Evolutionary conservation across 495 filamentous ascomycete species (phyloP), one percentile per base, ranked within the genome.

Genomic region (Collariella sp.): DNA sequence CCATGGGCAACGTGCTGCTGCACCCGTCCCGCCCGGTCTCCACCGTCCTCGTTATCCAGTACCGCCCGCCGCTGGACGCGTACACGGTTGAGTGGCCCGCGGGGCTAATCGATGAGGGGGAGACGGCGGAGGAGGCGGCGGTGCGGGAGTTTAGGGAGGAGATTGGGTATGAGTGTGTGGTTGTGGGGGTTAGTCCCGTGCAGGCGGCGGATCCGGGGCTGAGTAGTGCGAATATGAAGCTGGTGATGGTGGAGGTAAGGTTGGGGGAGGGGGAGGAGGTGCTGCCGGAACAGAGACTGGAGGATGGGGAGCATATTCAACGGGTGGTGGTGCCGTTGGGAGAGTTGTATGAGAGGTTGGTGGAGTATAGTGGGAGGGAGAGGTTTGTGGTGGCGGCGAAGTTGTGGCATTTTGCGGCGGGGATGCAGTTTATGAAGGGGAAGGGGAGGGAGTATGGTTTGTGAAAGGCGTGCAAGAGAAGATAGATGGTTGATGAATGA

Each of bases 71-170:
- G 0, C 76, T 93, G 20, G 82, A 86, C 60, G 82, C 83, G 34
- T 79, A 85, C 46, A 83, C 82, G 33, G 81, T 95, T 48, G 90
- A 95, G 65, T 82, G 91, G 47, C 90, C 90, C 0, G 89, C 90
- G 0, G 89, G 90, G 0, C 67, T 95, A 9, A 79, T 95, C 24
- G 90, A 95, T 70, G 82, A 79, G 9, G 80, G 78, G 13, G 89
- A 95, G 67, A 85, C 81, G 11, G 79, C 86, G 3, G 86, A 89
- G 65, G 67, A 86, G 60, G 88, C 86, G 50, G 89, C 89, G 0
- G 81, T 93, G 34, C 74, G 89, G 36, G 89, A 95, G 67, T 80
- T 96, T 54, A 85, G 80, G 59, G 91, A 96, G 72, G 91, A 96
- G 70, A 95, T 88, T 4, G 91, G 91, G 1, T 96, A 90, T 64